Evolutionary conservation across 2,329 filamentous ascomycete genomes (phyloP).

Genomic region (Paecilomyces variotii): DNA sequence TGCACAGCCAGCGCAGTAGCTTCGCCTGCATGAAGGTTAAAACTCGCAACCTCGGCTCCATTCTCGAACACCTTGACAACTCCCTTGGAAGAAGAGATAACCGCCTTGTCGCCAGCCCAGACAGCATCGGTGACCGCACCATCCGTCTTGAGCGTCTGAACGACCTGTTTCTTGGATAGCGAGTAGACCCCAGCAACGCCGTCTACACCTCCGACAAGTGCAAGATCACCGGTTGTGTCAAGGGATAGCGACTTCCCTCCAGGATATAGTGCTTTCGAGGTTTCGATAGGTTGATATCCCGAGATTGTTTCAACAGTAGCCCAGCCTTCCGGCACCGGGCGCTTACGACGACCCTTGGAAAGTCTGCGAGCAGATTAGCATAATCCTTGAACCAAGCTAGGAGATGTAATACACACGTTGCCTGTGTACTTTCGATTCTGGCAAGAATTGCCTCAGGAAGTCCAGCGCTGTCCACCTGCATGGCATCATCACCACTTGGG

Average conservation of each 20-base stretch:
- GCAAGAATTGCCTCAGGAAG: slow-evolving; percentile 64
- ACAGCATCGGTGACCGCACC: slow-evolving; percentile 59
- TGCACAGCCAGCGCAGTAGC: slow-evolving; percentile 72
- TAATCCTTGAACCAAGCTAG: background rate
- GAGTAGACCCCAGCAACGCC: slow-evolving; percentile 73
- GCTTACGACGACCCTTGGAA: slow-evolving; percentile 82
- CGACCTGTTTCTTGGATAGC: slow-evolving; percentile 65
- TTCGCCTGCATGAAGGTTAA: slow-evolving; percentile 75
- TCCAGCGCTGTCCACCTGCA: slow-evolving; percentile 80
- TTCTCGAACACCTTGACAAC: slow-evolving; percentile 71
- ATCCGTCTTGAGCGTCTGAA: slow-evolving; percentile 56
- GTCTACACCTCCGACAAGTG: slow-evolving; percentile 65
- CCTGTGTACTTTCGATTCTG: slow-evolving; percentile 72
- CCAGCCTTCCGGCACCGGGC: slow-evolving; percentile 78
- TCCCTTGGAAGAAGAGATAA: slow-evolving; percentile 68
- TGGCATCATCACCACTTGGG: slow-evolving; percentile 63
- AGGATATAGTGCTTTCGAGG: slow-evolving; percentile 52
- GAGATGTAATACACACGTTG: slow-evolving; percentile 53
- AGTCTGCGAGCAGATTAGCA: slow-evolving; percentile 49
- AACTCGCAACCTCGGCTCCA: slow-evolving; percentile 59
- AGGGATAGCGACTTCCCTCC: slow-evolving; percentile 52
- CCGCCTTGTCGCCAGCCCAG: slow-evolving; percentile 55
- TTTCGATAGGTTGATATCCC: slow-evolving; percentile 46
- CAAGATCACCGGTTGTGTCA: slow-evolving; percentile 55
- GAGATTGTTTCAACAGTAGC: slow-evolving; percentile 65